Evolutionary conservation across 805 yeast species (phyloP), one percentile per base, ranked within the genome.

Genomic region (Blastobotrys terrestris): DNA sequence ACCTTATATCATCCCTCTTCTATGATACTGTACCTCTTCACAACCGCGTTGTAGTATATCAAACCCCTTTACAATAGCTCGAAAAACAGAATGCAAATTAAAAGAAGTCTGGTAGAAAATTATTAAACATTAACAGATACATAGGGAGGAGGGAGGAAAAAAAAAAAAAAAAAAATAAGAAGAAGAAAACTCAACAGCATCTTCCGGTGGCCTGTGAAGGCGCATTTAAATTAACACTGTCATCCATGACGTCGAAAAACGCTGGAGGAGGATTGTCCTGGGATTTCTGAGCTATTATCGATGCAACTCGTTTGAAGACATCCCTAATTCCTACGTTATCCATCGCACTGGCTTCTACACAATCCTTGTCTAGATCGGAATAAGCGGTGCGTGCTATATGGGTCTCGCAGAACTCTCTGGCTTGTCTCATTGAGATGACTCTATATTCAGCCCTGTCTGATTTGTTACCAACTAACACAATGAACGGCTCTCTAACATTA

Each of bases 391-490:
- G 35, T 26, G 35, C 11, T 26, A 26, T 11, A 16, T 20, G 20
- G 13, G 11, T 19, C 45, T 43, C 21, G 6, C 5, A 16, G 18
- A 43, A 43, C 45, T 43, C 45, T n/a, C 22, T 43, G 21, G 26
- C 45, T 14, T 43, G 45, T 14, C 45, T 16, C n/a, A 16, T 20
- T 3, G 45, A 43, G 5, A 43, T 22, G n/a, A 43, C 45, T 11
- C 22, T 20, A 43, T 43, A 43, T 20, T 43, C 45, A 5, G 16
- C 6, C 21, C 7, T 11, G 57, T 80, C 84, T 16, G 56, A 55
- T 61, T 80, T 80, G 58, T 79, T 80, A 1, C 83, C 84, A 48
- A 79, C 81, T 0, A 80, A 65, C 26, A 80, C 55, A 8, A 80
- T 72, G 1, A 77, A 75, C 0, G 83, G 82, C 20, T 61, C 61